These are phyloP conservation scores for Penicillium corylophilum DNA, from an alignment of 2,329 filamentous ascomycete genomes.

Conservation along the genomic window DNA sequence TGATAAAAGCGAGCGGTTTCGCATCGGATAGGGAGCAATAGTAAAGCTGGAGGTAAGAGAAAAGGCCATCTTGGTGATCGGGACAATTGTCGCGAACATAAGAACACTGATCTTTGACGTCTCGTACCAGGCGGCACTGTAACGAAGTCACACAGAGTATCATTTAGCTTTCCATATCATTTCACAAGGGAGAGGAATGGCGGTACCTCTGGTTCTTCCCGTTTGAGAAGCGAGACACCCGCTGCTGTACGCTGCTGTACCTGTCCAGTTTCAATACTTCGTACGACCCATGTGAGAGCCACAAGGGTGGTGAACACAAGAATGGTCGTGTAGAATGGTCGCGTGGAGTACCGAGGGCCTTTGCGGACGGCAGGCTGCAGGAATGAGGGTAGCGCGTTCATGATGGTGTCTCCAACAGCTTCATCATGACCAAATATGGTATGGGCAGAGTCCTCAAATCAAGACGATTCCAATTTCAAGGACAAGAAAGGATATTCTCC, in stretches of 20 bases:
- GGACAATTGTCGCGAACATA: conserved; percentile 80
- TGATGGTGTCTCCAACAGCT: conserved; percentile 24
- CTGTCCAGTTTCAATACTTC: conserved; percentile 9
- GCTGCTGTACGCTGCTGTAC: conserved; percentile 2
- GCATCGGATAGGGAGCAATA: conserved; percentile 73
- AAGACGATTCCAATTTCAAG: neutral
- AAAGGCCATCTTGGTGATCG: conserved; percentile 84
- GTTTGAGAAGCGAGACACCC: conserved; percentile 16
- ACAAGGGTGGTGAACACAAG: conserved; percentile 37
- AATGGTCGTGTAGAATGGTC: conserved; percentile 50
- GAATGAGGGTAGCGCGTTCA: conserved; percentile 21
- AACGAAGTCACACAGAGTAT: conserved; percentile 11
- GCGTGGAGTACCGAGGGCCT: conserved; percentile 40
- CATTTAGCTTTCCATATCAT: conserved; percentile 14
- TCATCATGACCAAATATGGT: conserved; percentile 30
- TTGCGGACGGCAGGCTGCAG: conserved; percentile 23
- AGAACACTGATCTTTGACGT: conserved; percentile 75
- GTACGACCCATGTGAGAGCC: conserved; percentile 29
- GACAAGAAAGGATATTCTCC: neutral
- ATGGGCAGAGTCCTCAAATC: neutral
- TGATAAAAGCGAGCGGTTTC: conserved; percentile 73
- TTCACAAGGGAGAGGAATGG: conserved; percentile 3
- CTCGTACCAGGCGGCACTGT: conserved; percentile 77
- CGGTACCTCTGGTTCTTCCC: conserved; percentile 31
- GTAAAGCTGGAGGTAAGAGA: conserved; percentile 86